Evolutionary conservation across 2,329 filamentous ascomycete species (phyloP).

Genomic region (Botrytis medusae): DNA sequence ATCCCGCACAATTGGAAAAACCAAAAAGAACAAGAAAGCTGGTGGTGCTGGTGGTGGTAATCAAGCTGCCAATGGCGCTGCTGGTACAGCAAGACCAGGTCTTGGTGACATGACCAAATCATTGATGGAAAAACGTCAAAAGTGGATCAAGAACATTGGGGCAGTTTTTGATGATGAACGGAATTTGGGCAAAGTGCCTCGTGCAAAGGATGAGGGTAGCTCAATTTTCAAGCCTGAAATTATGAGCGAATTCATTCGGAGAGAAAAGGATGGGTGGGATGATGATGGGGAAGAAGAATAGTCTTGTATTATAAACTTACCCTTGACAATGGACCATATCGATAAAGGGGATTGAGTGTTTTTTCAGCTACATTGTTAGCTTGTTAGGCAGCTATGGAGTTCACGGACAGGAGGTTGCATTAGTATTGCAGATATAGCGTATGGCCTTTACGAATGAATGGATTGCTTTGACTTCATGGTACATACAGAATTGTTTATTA

Average conservation of each 20-base stretch:
- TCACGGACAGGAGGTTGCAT: constrained; percentile 1
- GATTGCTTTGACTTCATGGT: not conserved
- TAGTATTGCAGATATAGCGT: constrained; percentile 7
- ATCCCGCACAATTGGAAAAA: constrained; percentile 90
- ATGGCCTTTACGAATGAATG: not conserved
- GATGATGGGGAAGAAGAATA: constrained; percentile 50
- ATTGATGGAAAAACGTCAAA: constrained; percentile 84
- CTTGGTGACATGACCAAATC: constrained; percentile 90
- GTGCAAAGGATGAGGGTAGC: constrained; percentile 60
- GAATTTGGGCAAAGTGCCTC: constrained; percentile 55
- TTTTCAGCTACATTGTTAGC: not conserved
- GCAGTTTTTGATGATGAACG: constrained; percentile 83
- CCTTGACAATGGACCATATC: not conserved
- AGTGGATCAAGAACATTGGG: constrained; percentile 90
- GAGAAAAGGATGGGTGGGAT: constrained; percentile 79
- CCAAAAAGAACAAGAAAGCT: constrained; percentile 81
- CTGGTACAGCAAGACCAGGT: constrained; percentile 66
- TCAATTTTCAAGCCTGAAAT: constrained; percentile 71
- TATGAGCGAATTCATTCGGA: constrained; percentile 74
- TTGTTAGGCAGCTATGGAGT: not conserved
- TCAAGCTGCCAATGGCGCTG: constrained; percentile 56
- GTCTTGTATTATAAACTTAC: constrained; percentile 10
- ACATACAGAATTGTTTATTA: not conserved
- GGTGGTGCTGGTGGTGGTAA: constrained; percentile 74
- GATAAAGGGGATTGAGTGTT: not conserved